Evolutionary conservation across 2,329 filamentous ascomycete species (phyloP), one percentile per base, ranked within the genome.

Genomic region (Ilyonectria destructans): DNA sequence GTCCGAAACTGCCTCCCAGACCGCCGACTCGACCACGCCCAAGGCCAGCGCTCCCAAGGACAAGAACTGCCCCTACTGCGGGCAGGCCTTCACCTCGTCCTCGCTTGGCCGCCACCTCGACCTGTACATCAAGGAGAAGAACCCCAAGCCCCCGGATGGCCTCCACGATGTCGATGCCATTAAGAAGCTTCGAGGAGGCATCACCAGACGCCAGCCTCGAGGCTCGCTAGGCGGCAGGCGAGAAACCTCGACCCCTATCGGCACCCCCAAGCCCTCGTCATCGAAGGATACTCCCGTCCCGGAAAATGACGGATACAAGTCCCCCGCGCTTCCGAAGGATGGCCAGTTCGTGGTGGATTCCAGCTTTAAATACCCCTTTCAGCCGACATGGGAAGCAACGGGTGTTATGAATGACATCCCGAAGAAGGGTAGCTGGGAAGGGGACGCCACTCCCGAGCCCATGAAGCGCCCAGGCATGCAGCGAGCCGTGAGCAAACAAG

Each of bases 41-140:
- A 82, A 81, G 72, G 48, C 60, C 49, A 69, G 77, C 69, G 87
- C 92, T 17, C 82, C 87, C 67, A 98, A 98, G 82, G 95, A 98
- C 84, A 94, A 93, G 78, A 91, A 87, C 71, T 98, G 96, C 80
- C 93, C 92, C 40, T 98, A 94, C 83, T 98, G 96, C 81, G 87
- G 90, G 54, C 94, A 97, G 80, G 87, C 92, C 7, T 98, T 98
- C 79, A 98, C 96, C 17, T 98, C 95, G 1, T 97, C 95, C 17
- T 97, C 94, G 2, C 89, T 98, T 60, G 96, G 96, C 57, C 92
- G 96, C 52, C 96, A 98, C 82, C 91, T 98, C 73, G 96, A 98
- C 80, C 89, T 97, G 45, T 98, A 97, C 81, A 95, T 98, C 77
- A 95, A 95, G 78, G 92, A 95, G 67, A 97, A 95, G 84, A 98